Evolutionary conservation across 2,329 filamentous ascomycete species (phyloP), one percentile per base, ranked within the genome.

Genomic region (Elsinoe fawcettii): DNA sequence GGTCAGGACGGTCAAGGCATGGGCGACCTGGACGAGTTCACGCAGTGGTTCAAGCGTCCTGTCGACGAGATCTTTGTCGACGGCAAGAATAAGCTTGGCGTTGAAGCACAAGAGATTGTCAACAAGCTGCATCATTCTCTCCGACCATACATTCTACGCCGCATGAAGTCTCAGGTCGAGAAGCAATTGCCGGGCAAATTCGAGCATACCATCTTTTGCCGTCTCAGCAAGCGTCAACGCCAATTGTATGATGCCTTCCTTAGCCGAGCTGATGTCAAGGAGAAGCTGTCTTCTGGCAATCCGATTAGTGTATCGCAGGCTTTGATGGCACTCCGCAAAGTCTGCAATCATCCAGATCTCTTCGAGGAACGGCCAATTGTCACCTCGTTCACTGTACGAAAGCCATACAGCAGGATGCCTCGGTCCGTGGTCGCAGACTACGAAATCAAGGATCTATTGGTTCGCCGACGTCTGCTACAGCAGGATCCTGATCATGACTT

Each of bases 101-200:
- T 95, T 9, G 92, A 99, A 71, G 90, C 91, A 11, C 88, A 90
- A 64, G 87, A 86, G 58, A 91, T 96, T 63, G 95, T 99, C 62
- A 84, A 85, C 46, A 95, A 97, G 69, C 80, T 99, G 3, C 95
- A 99, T 74, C 90, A 95, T 63, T 90, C 97, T 20, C 78, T 99
- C 8, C 84, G 95, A 1, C 93, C 93, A 0, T 97, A 96, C 67
- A 80, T 99, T 9, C 79, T 99, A 5, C 85, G 93, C 54, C 84
- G 93, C 57, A 76, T 99, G 58, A 99, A 99, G 73, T 88, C 90
- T 44, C 93, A 99, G 67, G 93, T 99, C 5, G 95, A 99, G 74
- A 96, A 97, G 74, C 93, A 99, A 69, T 96, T 99, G 88, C 93
- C 95, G 0, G 91, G 84, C 60, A 99, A 99, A 70, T 96, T 96